A percentile compares a stretch with the other conserved stretches of the same genome.
phyloP scores from a whole-genome alignment of 2,329 filamentous ascomycete genomes.

The Aaosphaeria pasadenensis region DNA sequence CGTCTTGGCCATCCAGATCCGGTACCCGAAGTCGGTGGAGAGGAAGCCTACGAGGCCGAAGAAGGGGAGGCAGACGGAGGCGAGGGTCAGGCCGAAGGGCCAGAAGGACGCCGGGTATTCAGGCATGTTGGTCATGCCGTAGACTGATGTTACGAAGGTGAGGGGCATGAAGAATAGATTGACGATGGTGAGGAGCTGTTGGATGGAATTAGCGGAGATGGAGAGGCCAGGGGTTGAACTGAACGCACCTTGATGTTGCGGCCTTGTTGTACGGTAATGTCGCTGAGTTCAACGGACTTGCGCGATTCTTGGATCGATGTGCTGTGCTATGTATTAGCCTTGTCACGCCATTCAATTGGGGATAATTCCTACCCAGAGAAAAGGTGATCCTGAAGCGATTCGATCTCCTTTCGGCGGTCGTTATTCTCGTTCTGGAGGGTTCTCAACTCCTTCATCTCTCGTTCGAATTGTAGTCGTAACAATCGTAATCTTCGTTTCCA shows the following conservation, averaged over 20 bases:
- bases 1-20: slow-evolving; percentile 33
- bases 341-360: neutral
- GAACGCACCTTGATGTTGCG: slow-evolving; percentile 57
- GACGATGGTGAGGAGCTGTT: slow-evolving; percentile 45
- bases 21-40: slow-evolving; percentile 40
- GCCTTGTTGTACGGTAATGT: slow-evolving; percentile 55
- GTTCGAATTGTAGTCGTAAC: slow-evolving; percentile 50
- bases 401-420: slow-evolving; percentile 54
- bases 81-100: slow-evolving; percentile 41
- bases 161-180: slow-evolving; percentile 39
- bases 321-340: slow-evolving; percentile 20
- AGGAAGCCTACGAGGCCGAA: slow-evolving; percentile 46
- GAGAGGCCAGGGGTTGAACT: too few relatives aligned
- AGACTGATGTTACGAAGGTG: slow-evolving; percentile 61
- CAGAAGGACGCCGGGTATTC: slow-evolving; percentile 28
- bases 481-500: slow-evolving; percentile 50
- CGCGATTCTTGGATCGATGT: slow-evolving; percentile 59
- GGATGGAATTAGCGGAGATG: neutral
- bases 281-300: slow-evolving; percentile 56
- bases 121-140: slow-evolving; percentile 51
- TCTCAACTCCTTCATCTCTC: slow-evolving; percentile 50
- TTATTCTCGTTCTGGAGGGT: slow-evolving; percentile 52
- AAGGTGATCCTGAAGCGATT: slow-evolving; percentile 58
- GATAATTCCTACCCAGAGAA: slow-evolving; percentile 49
- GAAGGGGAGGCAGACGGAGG: slow-evolving; percentile 44